Evolutionary conservation across 306 rosid genomes (phyloP).

Genomic region (Cicer bijugum): DNA sequence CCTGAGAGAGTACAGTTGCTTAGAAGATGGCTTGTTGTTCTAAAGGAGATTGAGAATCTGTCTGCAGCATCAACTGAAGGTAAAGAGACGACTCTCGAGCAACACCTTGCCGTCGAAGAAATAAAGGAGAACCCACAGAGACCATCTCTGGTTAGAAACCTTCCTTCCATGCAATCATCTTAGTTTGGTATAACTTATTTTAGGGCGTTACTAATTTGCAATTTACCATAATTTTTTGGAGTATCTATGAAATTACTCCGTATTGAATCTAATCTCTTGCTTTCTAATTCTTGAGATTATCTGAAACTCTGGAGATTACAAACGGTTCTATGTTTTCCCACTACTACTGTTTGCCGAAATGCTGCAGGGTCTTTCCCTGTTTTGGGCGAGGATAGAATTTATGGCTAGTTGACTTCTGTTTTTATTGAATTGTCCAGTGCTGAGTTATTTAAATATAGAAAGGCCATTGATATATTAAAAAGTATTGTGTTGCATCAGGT

Average conservation of each 20-base stretch:
- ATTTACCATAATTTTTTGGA: background rate
- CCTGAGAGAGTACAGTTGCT: conserved; percentile 76
- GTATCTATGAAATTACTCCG: conserved; percentile 15
- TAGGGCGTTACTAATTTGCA: background rate
- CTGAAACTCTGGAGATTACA: conserved; percentile 2
- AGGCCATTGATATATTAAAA: conserved; percentile 11
- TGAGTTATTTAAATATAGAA: conserved; percentile 18
- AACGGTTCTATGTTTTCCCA: conserved; percentile 1
- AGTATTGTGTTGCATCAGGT: background rate
- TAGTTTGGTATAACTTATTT: conserved; percentile 10
- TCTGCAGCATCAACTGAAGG: conserved; percentile 56
- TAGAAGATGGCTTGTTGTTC: conserved; percentile 85
- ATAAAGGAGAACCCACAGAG: conserved; percentile 65
- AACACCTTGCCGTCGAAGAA: conserved; percentile 64
- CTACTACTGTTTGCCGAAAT: background rate
- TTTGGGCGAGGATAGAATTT: conserved; percentile 29
- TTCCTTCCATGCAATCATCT: conserved; percentile 12
- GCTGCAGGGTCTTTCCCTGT: conserved; percentile 18
- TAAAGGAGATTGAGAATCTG: conserved; percentile 70
- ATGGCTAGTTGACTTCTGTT: background rate
- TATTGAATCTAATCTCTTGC: conserved; percentile 8
- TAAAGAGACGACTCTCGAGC: conserved; percentile 62
- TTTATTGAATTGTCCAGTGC: conserved; percentile 10
- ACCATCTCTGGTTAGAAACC: conserved; percentile 63
- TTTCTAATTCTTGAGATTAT: conserved; percentile 17